These are phyloP conservation scores for Leucosporidium yakuticum DNA, from an alignment of 768 basidiomycete genomes.

Conservation along the genomic window DNA sequence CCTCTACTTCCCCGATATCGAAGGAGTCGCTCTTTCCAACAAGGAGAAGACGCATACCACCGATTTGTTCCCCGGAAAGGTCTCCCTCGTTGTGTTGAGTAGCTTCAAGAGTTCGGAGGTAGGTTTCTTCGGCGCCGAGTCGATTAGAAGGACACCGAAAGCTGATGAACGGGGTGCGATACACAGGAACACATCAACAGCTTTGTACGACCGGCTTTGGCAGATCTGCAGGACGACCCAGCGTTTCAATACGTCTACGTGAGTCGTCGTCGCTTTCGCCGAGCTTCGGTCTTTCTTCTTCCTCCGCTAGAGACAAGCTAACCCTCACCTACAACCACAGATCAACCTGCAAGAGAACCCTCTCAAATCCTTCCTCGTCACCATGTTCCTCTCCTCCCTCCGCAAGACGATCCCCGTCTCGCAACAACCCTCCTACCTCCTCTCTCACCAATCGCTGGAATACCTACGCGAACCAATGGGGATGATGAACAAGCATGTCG, in stretches of 20 bases:
- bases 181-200: conserved; percentile 68
- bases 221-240: conserved; percentile 37
- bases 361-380: conserved; percentile 82
- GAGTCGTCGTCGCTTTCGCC: background rate
- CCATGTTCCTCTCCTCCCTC: conserved; percentile 70
- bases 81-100: conserved; percentile 76
- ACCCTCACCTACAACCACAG: conserved; percentile 64
- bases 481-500: conserved; percentile 81
- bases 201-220: conserved; percentile 49
- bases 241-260: conserved; percentile 43
- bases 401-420: conserved; percentile 59
- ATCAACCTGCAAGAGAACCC: conserved; percentile 93
- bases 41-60: conserved; percentile 64
- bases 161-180: background rate
- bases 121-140: conserved; percentile 26
- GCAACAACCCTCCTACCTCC: conserved; percentile 65
- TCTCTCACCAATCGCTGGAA: conserved; percentile 78
- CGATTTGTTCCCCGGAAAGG: conserved; percentile 63
- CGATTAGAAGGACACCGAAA: background rate
- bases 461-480: conserved; percentile 77
- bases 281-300: background rate
- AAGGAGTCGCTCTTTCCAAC: conserved; percentile 61
- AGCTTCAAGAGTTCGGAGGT: conserved; percentile 85
- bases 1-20: conserved; percentile 81
- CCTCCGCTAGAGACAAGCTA: too few species aligned